A percentile compares a stretch with the other conserved stretches of the same genome.
phyloP scores from a whole-genome alignment of 208 protist genomes.

The Herpetomonas samuelpessoai region DNA sequence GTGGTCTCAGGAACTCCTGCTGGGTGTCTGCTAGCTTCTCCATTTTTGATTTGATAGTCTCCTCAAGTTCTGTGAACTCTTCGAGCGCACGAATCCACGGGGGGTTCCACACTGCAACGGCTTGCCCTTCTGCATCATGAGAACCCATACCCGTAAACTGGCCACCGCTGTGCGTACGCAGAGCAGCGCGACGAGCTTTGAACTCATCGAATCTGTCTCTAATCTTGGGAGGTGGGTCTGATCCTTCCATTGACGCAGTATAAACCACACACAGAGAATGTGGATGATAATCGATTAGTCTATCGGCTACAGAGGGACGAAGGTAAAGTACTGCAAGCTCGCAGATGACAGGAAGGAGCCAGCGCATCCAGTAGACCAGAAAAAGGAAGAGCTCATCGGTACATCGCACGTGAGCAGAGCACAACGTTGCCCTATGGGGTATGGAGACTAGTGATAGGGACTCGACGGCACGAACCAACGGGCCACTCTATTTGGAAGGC shows the following conservation, averaged over 20 bases:
- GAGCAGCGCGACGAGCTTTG: background rate
- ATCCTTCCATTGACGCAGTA: no score
- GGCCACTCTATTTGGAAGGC: no score
- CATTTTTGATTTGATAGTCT: slow-evolving; percentile 27
- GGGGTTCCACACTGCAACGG: slow-evolving; percentile 9
- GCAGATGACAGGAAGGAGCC: no score
- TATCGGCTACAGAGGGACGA: background rate
- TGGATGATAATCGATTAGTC: background rate
- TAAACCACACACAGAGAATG: no score
- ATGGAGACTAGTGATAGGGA: no score
- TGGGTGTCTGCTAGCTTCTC: slow-evolving; percentile 44
- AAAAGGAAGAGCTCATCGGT: no score
- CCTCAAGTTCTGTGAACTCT: slow-evolving; percentile 44
- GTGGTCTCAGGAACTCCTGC: slow-evolving; percentile 37
- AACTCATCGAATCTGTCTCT: slow-evolving; percentile 32
- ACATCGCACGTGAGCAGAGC: no score
- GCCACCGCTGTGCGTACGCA: background rate
- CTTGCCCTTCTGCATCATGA: no score
- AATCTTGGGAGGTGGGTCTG: slow-evolving; percentile 10
- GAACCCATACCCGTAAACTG: background rate
- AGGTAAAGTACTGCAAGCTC: background rate
- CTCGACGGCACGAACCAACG: no score
- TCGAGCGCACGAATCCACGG: slow-evolving; percentile 47
- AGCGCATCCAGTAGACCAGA: no score
- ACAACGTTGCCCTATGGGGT: no score